A percentile compares a stretch with the other conserved stretches of the same genome.
Evolutionary conservation across 495 filamentous ascomycete genomes (phyloP).

Genomic region (Aspergillus haitiensis): DNA sequence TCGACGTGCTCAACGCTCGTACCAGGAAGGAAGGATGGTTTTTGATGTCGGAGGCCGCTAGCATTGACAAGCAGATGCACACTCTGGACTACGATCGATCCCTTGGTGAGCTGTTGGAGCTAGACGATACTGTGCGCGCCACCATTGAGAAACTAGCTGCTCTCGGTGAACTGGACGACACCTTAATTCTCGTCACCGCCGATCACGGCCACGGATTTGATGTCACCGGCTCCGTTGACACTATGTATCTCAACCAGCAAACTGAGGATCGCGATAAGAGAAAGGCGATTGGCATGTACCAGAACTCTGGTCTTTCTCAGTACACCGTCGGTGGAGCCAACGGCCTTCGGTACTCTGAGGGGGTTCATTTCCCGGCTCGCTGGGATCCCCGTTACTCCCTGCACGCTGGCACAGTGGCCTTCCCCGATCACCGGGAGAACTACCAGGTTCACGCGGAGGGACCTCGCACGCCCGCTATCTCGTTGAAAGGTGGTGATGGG

Average conservation of each 20-base stretch:
- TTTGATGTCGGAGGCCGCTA: constrained; percentile 75
- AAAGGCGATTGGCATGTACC: constrained; percentile 65
- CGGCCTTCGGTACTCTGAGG: constrained; percentile 56
- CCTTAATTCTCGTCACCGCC: constrained; percentile 68
- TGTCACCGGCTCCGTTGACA: constrained; percentile 56
- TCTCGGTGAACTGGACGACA: constrained; percentile 60
- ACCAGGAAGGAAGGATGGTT: constrained; percentile 68
- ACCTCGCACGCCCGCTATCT: constrained; percentile 56
- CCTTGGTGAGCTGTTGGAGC: constrained; percentile 71
- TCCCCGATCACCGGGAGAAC: constrained; percentile 67
- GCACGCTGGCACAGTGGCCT: constrained; percentile 60
- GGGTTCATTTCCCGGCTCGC: constrained; percentile 67
- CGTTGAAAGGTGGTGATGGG: constrained; percentile 41
- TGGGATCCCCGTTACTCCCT: constrained; percentile 78
- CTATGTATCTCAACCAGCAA: constrained; percentile 59
- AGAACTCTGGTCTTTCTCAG: constrained; percentile 65
- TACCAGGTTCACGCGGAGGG: constrained; percentile 60
- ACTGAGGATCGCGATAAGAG: constrained; percentile 62
- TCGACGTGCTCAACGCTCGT: constrained; percentile 66
- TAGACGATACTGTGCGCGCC: constrained; percentile 71
- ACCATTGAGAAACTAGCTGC: constrained; percentile 61
- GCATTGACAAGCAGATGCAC: constrained; percentile 83
- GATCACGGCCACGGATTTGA: constrained; percentile 80
- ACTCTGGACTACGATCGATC: constrained; percentile 75
- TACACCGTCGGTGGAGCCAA: constrained; percentile 54